Base-by-base conservation (phyloP, 1,139 yeast genomes). In the Saccharomyces hybrid region DNA sequence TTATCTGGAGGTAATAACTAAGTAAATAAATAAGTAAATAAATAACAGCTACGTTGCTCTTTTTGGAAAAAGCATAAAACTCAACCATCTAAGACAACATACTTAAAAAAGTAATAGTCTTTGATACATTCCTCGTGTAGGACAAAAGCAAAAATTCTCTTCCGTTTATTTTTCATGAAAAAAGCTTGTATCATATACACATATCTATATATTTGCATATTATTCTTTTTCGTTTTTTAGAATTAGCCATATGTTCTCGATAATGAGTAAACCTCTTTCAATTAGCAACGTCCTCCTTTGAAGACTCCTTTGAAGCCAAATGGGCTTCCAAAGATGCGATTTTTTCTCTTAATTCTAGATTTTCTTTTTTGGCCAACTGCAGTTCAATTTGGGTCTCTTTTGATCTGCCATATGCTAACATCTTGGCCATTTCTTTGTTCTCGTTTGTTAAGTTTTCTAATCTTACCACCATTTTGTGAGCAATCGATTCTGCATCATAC, bases 401-500 rank as follows among this genome's bases (percentile, higher is more conserved):
- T 50, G 85, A 78, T 63, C 82, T 82, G 16, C 95, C 88, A 66
- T 77, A 83, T 58, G 90, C 82, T 13, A 87, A 69, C 83, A 87
- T 81, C 61, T 81, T 80, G 57, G 86, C 77, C 68, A 89, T 77
- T 55, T 78, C 80, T 55, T 82, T 85, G 65, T 90, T 90, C 66
- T 90, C 96, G 49, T 76, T 77, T 26, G 82, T 81, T 58, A 89
- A 72, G 55, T 77, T 72, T 56, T 81, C 80, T 57, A 90, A 66
- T 59, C 88, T 83, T 51, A 79, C 76, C 51, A 88, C 75, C 54
- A 88, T 80, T 61, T 86, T 84, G 66, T 89, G 96, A 7, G 93
- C 83, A 51, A 88, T 71, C 59, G 88, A 93, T 61, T 85, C 82
- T 50, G 83, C 87, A 63, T 88, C 95, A 63, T 78, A 83, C 53